Percentiles rank a stretch among this genome's conserved stretches.
phyloP scores from a whole-genome alignment of 2,329 filamentous ascomycete species.

The Fusarium sp. region DNA sequence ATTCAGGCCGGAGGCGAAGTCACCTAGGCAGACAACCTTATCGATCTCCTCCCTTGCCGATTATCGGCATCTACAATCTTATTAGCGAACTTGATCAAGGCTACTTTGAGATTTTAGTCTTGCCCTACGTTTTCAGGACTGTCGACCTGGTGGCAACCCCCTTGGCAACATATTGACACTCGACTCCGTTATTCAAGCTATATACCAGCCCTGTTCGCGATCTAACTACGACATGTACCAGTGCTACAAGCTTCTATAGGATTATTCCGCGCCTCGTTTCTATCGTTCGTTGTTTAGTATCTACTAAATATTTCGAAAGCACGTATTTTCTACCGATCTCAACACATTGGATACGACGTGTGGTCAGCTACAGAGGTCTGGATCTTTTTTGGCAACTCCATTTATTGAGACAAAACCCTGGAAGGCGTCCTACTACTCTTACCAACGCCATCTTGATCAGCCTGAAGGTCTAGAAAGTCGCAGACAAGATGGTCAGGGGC shows the following conservation, averaged over 20 bases:
- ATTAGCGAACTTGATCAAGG: neutral
- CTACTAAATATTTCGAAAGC: neutral
- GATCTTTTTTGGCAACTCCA: neutral
- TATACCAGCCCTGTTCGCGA: slow-evolving; percentile 2
- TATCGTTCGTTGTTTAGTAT: slow-evolving; percentile 3
- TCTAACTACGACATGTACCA: slow-evolving; percentile 28
- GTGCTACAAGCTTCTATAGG: slow-evolving; percentile 9
- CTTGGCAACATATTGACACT: neutral
- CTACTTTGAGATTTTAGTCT: neutral
- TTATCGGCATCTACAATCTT: slow-evolving; percentile 1
- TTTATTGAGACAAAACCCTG: neutral
- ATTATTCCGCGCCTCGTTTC: slow-evolving; percentile 1
- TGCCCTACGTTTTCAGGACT: neutral
- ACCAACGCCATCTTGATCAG: neutral
- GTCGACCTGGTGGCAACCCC: neutral
- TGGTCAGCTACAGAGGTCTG: neutral
- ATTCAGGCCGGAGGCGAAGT: slow-evolving; percentile 13
- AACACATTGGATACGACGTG: neutral
- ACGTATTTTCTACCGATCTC: neutral
- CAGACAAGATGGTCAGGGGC: slow-evolving; percentile 53
- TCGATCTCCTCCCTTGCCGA: neutral
- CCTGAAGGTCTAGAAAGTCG: slow-evolving; percentile 4
- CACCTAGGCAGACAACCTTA: neutral
- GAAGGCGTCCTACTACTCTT: neutral
- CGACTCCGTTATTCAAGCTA: neutral